A percentile compares a stretch with the other conserved stretches of the same genome.
Conservation (phyloP, 2,329 filamentous ascomycete genomes). For the Pseudogymnoascus sp. region DNA sequence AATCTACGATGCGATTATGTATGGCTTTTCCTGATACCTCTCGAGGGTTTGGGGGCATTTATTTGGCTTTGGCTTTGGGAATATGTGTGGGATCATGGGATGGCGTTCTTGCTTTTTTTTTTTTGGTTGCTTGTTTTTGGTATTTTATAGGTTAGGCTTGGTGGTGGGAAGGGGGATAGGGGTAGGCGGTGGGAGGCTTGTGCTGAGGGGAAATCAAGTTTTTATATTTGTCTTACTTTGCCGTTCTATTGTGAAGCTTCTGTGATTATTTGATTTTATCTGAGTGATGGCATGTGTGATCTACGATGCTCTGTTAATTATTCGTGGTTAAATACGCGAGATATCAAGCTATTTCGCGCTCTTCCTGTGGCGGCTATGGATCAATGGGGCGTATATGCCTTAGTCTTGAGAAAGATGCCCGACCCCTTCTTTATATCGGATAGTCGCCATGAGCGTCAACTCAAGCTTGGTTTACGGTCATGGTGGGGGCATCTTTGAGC, state of each 20-base stretch:
- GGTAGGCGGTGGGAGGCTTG: background rate
- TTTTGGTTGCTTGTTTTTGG: background rate
- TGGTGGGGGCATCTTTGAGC: no score
- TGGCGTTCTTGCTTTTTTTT: background rate
- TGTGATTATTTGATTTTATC: background rate
- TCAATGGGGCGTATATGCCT: no score
- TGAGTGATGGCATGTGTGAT: background rate
- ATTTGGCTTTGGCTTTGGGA: background rate
- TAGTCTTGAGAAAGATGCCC: no score
- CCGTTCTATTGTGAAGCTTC: background rate
- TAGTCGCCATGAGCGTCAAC: no score
- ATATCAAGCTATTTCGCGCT: no score
- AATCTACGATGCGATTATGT: background rate
- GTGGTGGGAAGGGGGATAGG: background rate
- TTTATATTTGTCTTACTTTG: background rate
- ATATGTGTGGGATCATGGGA: background rate
- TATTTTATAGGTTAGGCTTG: background rate
- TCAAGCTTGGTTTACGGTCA: no score
- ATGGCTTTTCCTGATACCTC: background rate
- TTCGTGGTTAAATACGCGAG: no score
- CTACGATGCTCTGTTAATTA: no score
- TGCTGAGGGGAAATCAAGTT: background rate
- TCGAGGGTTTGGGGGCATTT: background rate
- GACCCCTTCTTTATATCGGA: no score
- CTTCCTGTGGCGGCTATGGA: no score